phyloP scores from a whole-genome alignment of 768 basidiomycete genomes.

The Termitomyces sp. region DNA sequence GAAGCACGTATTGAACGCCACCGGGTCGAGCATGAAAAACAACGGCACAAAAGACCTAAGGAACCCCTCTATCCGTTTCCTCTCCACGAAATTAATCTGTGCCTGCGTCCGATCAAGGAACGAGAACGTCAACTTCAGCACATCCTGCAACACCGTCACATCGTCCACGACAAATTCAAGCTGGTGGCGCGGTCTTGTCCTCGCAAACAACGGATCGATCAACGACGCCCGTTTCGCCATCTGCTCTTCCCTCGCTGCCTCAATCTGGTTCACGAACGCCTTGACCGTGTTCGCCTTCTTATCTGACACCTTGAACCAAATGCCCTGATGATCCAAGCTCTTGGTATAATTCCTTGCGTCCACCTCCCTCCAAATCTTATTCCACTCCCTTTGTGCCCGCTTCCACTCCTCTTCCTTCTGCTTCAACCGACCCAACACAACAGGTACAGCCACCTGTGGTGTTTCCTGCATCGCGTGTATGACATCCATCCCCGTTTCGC shows the following conservation, averaged over 20 bases:
- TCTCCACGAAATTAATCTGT: conserved; percentile 64
- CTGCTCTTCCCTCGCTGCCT: conserved; percentile 79
- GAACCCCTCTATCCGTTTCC: conserved; percentile 79
- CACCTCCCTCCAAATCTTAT: conserved; percentile 97
- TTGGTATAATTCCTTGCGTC: conserved; percentile 92
- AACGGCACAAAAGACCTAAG: conserved; percentile 72
- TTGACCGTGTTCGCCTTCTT: conserved; percentile 79
- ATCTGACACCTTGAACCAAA: conserved; percentile 85
- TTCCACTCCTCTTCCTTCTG: conserved; percentile 99
- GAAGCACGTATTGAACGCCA: conserved; percentile 66
- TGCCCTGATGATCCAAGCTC: conserved; percentile 89
- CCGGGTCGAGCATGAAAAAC: conserved; percentile 71
- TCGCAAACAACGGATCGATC: conserved; percentile 49
- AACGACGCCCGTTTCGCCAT: conserved; percentile 65
- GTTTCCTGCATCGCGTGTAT: conserved; percentile 89
- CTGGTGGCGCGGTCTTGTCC: conserved; percentile 71
- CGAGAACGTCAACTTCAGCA: conserved; percentile 82
- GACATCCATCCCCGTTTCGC: conserved; percentile 77
- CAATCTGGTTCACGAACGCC: conserved; percentile 78
- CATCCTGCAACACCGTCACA: conserved; percentile 75
- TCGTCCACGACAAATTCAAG: conserved; percentile 76
- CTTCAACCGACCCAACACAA: conserved; percentile 85
- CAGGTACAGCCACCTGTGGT: conserved; percentile 82
- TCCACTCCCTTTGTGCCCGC: conserved; percentile 95
- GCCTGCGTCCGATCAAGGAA: conserved; percentile 87